phyloP scores from a whole-genome alignment of 2,329 filamentous ascomycete genomes.

The Ceratocystis papillata region DNA sequence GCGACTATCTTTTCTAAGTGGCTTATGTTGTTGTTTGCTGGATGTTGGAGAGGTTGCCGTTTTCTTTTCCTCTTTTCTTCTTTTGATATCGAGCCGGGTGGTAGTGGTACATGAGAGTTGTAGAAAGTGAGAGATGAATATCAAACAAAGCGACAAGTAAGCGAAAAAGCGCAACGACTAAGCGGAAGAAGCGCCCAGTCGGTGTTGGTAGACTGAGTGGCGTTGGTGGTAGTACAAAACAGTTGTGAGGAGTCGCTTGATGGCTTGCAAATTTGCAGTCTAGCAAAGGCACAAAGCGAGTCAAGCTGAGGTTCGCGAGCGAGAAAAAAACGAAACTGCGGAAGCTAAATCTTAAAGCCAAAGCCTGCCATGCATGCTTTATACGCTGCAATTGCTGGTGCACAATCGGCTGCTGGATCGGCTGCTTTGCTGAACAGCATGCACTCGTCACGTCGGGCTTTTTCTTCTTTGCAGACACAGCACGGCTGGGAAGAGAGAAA shows the following conservation, averaged over 20 bases:
- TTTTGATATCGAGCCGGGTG: neutral
- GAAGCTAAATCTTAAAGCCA: constrained; percentile 60
- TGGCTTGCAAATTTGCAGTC: too few species aligned
- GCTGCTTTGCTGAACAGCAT: constrained; percentile 90
- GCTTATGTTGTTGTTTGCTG: neutral
- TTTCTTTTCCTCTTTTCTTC: neutral
- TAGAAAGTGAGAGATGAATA: neutral
- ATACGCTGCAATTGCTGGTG: constrained; percentile 73
- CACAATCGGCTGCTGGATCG: constrained; percentile 76
- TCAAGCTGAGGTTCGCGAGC: neutral
- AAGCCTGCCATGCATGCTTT: constrained; percentile 85
- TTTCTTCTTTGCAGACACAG: constrained; percentile 96
- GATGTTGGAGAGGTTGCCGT: neutral
- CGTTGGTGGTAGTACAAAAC: constrained; percentile 5
- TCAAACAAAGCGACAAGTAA: neutral
- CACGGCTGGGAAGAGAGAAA: constrained; percentile 55
- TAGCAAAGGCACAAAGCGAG: neutral
- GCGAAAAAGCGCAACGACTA: neutral
- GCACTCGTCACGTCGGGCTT: constrained; percentile 86
- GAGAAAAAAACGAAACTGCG: too few species aligned
- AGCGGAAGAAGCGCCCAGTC: neutral
- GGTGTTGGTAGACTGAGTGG: neutral
- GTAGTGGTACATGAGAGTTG: neutral
- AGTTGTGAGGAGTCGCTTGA: neutral
- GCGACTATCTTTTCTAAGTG: neutral